Conservation (phyloP, 257 asterid species). For the Agastache rugosa region DNA sequence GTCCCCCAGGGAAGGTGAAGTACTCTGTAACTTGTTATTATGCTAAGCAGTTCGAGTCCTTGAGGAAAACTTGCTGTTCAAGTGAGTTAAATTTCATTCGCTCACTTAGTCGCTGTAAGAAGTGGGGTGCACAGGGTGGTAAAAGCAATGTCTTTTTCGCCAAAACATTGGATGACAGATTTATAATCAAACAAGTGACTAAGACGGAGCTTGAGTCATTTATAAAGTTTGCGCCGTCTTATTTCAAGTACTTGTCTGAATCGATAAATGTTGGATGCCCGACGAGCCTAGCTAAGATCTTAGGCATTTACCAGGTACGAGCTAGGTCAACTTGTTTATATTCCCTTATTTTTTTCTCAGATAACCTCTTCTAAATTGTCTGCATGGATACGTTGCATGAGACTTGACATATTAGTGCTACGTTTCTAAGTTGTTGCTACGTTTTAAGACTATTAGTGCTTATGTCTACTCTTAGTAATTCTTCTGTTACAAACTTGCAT, state of each 20-base stretch:
- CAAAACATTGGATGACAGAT: slow-evolving; percentile 77
- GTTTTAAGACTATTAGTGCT: slow-evolving; percentile 12
- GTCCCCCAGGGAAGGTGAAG: slow-evolving; percentile 75
- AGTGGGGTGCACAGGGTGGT: slow-evolving; percentile 93
- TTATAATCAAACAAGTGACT: slow-evolving; percentile 79
- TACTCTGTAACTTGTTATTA: slow-evolving; percentile 73
- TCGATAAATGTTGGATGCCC: slow-evolving; percentile 67
- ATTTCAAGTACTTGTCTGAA: slow-evolving; percentile 72
- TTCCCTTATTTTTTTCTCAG: not conserved
- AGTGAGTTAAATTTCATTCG: slow-evolving; percentile 70
- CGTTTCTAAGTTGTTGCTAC: not conserved
- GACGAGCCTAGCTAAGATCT: slow-evolving; percentile 79
- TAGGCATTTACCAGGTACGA: slow-evolving; percentile 87
- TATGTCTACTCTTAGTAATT: not conserved
- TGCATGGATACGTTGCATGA: not conserved
- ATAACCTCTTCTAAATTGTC: not conserved
- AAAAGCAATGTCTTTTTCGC: slow-evolving; percentile 85
- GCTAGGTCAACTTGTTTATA: not conserved
- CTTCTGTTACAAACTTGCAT: slow-evolving; percentile 21
- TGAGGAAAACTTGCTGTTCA: slow-evolving; percentile 65
- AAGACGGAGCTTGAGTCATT: slow-evolving; percentile 84
- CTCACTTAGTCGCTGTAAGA: slow-evolving; percentile 81
- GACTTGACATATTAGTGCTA: slow-evolving; percentile 28
- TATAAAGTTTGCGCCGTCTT: slow-evolving; percentile 67
- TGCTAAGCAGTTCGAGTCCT: slow-evolving; percentile 72